Conservation (phyloP, 1,284 basidiomycete genomes). For the Cryptococcus depauperatus region DNA sequence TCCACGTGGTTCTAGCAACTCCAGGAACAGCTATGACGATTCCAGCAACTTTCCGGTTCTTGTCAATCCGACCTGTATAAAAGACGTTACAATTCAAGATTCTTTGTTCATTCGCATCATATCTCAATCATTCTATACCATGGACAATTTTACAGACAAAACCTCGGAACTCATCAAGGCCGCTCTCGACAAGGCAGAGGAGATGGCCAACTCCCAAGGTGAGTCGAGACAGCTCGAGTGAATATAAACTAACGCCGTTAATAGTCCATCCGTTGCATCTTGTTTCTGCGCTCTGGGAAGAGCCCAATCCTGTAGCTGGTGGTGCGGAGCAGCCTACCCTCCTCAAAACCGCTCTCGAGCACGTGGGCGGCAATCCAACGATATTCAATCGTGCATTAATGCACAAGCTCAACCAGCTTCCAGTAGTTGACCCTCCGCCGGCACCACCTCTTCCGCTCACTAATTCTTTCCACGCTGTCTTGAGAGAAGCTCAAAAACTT, state of each 20-base stretch:
- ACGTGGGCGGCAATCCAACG: slow-evolving; percentile 39
- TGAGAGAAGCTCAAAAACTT: slow-evolving; percentile 69
- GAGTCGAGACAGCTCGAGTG: slow-evolving; percentile 6
- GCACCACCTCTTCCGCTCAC: slow-evolving; percentile 62
- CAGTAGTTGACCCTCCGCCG: slow-evolving; percentile 75
- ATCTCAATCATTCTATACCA: slow-evolving; percentile 12
- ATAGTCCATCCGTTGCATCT: slow-evolving; percentile 45
- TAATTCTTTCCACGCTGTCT: slow-evolving; percentile 56
- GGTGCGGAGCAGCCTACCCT: slow-evolving; percentile 32
- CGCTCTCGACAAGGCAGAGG: slow-evolving; percentile 47
- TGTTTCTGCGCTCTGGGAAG: slow-evolving; percentile 40
- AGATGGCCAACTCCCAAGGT: slow-evolving; percentile 41
- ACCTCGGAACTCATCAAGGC: slow-evolving; percentile 50
- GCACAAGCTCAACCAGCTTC: slow-evolving; percentile 51
- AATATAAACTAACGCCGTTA: not conserved
- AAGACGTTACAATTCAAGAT: too few species aligned
- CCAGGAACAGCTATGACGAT: slow-evolving; percentile 1
- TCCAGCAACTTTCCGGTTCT: slow-evolving; percentile 4
- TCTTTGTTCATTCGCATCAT: not conserved
- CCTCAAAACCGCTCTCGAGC: slow-evolving; percentile 38
- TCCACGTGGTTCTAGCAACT: slow-evolving; percentile 5
- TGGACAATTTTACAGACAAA: slow-evolving; percentile 46
- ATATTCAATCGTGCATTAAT: slow-evolving; percentile 38
- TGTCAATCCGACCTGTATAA: too few species aligned
- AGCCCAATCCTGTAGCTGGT: slow-evolving; percentile 16